These are phyloP conservation scores for Pholiota conissans DNA, from an alignment of 768 basidiomycete genomes.

Conservation along the genomic window DNA sequence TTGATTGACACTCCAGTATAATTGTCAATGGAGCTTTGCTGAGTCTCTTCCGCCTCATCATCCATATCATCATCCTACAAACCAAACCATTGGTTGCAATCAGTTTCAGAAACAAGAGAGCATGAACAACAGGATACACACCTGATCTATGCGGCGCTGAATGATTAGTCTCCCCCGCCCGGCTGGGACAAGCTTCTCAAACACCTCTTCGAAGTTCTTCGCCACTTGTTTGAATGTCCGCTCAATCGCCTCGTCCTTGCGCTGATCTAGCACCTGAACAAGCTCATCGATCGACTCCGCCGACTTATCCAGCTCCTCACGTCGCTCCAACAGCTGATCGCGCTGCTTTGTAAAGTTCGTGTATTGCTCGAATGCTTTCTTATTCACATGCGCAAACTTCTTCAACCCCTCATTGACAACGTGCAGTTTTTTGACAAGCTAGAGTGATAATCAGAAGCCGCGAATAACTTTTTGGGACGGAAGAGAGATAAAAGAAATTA, in stretches of 20 bases:
- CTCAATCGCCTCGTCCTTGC: slow-evolving; percentile 99
- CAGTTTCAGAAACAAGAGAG: too few relatives aligned
- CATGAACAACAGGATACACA: slow-evolving; percentile 25
- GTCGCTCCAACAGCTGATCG: slow-evolving; percentile 82
- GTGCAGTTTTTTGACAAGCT: slow-evolving; percentile 95
- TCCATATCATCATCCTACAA: slow-evolving; percentile 71
- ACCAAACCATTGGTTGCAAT: too few relatives aligned
- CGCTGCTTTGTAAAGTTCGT: slow-evolving; percentile 97
- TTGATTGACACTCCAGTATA: slow-evolving; percentile 98
- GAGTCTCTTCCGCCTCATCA: slow-evolving; percentile 72
- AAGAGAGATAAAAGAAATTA: slow-evolving; percentile 1
- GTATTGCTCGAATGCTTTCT: slow-evolving; percentile 99
- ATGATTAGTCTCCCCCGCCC: slow-evolving; percentile 92
- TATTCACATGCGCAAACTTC: slow-evolving; percentile 98
- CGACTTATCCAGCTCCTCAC: slow-evolving; percentile 90
- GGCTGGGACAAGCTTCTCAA: slow-evolving; percentile 93
- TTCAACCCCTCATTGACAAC: slow-evolving; percentile 89
- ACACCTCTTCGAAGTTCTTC: slow-evolving; percentile 95
- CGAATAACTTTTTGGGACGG: neutral
- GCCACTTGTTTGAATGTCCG: slow-evolving; percentile 98
- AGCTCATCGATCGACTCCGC: slow-evolving; percentile 89
- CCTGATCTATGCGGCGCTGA: slow-evolving; percentile 87
- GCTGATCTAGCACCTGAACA: slow-evolving; percentile 90
- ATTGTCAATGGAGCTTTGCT: slow-evolving; percentile 81
- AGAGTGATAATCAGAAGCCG: neutral